Percentiles rank a stretch among this genome's conserved stretches.
These are phyloP conservation scores for Paecilomyces variotii DNA, from an alignment of 2,329 filamentous ascomycete species.

Conservation along the genomic window DNA sequence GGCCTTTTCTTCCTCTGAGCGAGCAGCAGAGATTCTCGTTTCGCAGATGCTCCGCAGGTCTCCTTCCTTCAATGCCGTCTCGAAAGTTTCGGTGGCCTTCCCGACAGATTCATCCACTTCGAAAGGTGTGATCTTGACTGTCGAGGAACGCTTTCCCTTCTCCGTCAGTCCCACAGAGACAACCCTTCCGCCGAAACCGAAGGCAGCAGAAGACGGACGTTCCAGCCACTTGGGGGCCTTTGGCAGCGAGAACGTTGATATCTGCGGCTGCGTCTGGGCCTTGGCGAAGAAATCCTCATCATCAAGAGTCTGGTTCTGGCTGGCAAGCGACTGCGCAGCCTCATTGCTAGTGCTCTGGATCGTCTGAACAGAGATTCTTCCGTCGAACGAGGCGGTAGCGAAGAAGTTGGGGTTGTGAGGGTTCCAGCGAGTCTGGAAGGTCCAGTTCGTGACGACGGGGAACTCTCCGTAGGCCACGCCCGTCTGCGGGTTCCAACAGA, in stretches of 20 bases:
- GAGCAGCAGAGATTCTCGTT: constrained; percentile 64
- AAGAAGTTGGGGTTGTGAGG: constrained; percentile 86
- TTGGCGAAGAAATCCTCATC: constrained; percentile 96
- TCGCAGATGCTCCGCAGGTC: constrained; percentile 74
- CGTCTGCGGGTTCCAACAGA: constrained; percentile 93
- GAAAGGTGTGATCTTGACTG: constrained; percentile 77
- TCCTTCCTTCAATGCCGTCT: constrained; percentile 69
- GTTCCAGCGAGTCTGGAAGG: constrained; percentile 90
- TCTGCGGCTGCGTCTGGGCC: constrained; percentile 84
- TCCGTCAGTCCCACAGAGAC: constrained; percentile 60
- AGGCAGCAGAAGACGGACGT: constrained; percentile 74
- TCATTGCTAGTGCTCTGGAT: constrained; percentile 86
- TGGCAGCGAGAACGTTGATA: constrained; percentile 74
- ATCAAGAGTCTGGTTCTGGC: constrained; percentile 64
- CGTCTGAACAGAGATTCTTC: constrained; percentile 89
- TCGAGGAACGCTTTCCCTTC: constrained; percentile 61
- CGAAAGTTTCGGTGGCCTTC: constrained; percentile 77
- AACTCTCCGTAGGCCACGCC: constrained; percentile 85
- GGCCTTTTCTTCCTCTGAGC: constrained; percentile 83
- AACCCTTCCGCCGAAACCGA: constrained; percentile 92
- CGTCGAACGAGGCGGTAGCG: constrained; percentile 93
- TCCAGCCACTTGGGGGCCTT: constrained; percentile 89
- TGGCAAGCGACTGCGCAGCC: constrained; percentile 50
- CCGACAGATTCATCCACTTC: constrained; percentile 79
- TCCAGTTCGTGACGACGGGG: constrained; percentile 98